Percentiles rank a stretch among this genome's conserved stretches.
Conservation (phyloP, 129 eudicot genomes). For the Centrapalus pauciflorus region DNA sequence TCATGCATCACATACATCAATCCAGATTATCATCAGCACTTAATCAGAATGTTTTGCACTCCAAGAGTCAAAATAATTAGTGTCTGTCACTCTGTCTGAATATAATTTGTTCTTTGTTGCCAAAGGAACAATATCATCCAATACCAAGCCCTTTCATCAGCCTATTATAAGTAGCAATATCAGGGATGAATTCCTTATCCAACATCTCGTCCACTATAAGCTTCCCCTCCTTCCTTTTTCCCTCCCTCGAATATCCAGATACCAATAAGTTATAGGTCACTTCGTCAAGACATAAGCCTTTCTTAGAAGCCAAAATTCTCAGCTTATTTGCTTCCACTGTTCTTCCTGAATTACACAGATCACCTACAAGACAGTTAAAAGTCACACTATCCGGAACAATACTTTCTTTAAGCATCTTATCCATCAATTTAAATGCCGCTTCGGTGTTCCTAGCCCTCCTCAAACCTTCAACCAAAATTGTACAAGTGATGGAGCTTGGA, state of each 20-base stretch:
- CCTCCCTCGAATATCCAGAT: constrained; percentile 61
- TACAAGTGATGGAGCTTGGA: constrained; percentile 69
- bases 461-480: constrained; percentile 69
- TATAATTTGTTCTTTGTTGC: too few relatives aligned
- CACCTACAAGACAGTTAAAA: constrained; percentile 58
- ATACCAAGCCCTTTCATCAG: constrained; percentile 54
- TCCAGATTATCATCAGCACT: too few relatives aligned
- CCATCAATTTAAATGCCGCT: constrained; percentile 37
- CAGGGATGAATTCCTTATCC: constrained; percentile 66
- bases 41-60: too few relatives aligned
- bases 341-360: constrained; percentile 57
- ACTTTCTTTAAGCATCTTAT: constrained; percentile 57
- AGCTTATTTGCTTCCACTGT: constrained; percentile 53
- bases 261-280: constrained; percentile 68
- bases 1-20: too few relatives aligned
- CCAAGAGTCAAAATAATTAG: too few relatives aligned
- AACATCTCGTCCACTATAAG: constrained; percentile 77
- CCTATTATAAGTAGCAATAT: constrained; percentile 66
- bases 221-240: constrained; percentile 66
- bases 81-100: too few relatives aligned
- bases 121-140: too few relatives aligned
- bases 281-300: constrained; percentile 66
- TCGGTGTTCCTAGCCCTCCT: constrained; percentile 31
- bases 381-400: constrained; percentile 82
- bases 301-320: constrained; percentile 57